Evolutionary conservation across 2,329 filamentous ascomycete genomes (phyloP), one percentile per base, ranked within the genome.

Genomic region (Neonectria magnoliae): DNA sequence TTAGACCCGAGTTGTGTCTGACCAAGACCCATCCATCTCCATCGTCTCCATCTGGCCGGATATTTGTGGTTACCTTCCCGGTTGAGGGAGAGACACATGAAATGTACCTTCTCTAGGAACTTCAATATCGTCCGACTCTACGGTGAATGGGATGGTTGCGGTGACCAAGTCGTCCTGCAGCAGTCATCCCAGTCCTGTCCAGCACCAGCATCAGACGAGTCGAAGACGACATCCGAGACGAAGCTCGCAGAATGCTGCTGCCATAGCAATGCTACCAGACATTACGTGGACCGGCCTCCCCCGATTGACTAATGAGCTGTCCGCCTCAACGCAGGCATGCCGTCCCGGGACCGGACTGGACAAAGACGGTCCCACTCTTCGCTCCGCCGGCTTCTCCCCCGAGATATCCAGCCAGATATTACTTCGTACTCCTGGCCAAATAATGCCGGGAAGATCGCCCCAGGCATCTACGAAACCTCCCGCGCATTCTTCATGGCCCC

Each of bases 321-420:
- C 66, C 59, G 31, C 33, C 52, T 52, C 58, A 63, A 59, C 57
- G 66, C 71, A 73, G 70, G 68, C 68, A 63, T 68, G n/a, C 56
- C 66, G 56, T 70, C 61, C 71, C 66, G 63, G 67, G 62, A 52
- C 71, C 64, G 69, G 69, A 73, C 68, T 72, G 69, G 66, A 68
- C 48, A 48, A 54, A 25, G 18, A 54, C 52, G 48, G 42, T 60
- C 68, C 71, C 68, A 61, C 62, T 51, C 53, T 11, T 53, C n/a
- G 29, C 52, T 61, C 55, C 62, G 64, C 55, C 52, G 48, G 52
- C 56, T 41, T 25, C 66, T 52, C 56, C 53, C 51, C 51, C 41
- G 59, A 53, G 50, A 69, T 63, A 69, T 65, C 47, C 52, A 67
- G 48, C 59, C 47, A 51, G 57, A 45, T 44, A 25, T 25, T 25